Conservation (phyloP, 2,329 filamentous ascomycete species). For the Botrytis aclada region DNA sequence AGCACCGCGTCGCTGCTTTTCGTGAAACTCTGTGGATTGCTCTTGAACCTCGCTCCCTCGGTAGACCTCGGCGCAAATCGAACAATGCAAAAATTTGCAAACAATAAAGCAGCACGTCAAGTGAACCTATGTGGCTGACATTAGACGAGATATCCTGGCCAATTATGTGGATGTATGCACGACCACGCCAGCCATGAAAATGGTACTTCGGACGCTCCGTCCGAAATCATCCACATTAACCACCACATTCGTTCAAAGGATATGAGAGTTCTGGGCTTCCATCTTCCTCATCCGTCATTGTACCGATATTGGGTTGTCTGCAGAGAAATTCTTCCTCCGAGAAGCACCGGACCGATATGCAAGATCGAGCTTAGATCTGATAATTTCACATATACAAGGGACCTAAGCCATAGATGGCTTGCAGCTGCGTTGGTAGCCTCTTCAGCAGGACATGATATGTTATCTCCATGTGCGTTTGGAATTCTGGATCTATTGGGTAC, state of each 20-base stretch:
- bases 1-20: constrained; percentile 12
- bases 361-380: constrained; percentile 12
- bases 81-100: neutral
- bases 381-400: neutral
- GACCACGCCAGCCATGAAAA: constrained; percentile 19
- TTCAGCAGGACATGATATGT: constrained; percentile 19
- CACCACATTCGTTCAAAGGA: neutral
- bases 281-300: constrained; percentile 1
- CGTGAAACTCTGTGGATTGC: neutral
- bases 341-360: constrained; percentile 9
- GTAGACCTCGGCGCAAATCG: constrained; percentile 1
- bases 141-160: constrained; percentile 8
- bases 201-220: constrained; percentile 17
- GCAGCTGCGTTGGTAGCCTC: constrained; percentile 11
- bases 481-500: neutral
- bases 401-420: constrained; percentile 2
- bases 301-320: neutral
- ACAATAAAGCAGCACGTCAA: constrained; percentile 14
- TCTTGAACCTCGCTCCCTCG: constrained; percentile 4
- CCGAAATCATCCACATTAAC: neutral
- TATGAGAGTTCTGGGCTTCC: neutral
- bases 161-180: constrained; percentile 14
- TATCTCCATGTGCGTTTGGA: neutral
- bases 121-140: constrained; percentile 11
- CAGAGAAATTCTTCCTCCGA: constrained; percentile 7